Evolutionary conservation across 2,329 filamentous ascomycete species (phyloP), one percentile per base, ranked within the genome.

Genomic region (Drechslera avenae): DNA sequence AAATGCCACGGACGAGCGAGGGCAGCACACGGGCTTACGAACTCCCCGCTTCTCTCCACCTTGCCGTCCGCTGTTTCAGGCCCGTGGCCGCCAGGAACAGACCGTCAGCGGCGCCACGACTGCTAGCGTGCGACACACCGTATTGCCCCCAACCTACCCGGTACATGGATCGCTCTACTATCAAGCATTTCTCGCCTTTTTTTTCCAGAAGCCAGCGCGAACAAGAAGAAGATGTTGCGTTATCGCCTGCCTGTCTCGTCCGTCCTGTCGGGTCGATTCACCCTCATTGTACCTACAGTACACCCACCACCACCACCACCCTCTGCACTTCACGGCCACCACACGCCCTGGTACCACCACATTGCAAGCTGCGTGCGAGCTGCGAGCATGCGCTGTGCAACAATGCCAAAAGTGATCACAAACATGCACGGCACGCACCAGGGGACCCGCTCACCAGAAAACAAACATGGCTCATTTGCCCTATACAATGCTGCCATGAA

Each of bases 21-120:
- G 23, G 17, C 36, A 35, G 21, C 19, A 30, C 5, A 54, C 61
- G 50, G 36, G 40, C 36, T 18, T 41, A 35, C 41, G 43, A 41
- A 39, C 52, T 53, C 56, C 51, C 57, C 54, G 60, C 60, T 55
- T 30, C 48, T 55, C 55, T 52, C 57, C 54, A 54, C 52, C 50
- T 50, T 49, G 50, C 52, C 54, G 51, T 54, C 62, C 57, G 56
- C 55, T 52, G 63, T 66, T 68, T 68, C 66, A 67, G 56, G 54
- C 40, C 49, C 39, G 42, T 28, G 48, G 52, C 49, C 51, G 50
- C 44, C 51, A 60, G 48, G 54, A 39, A 57, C 59, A 58, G 36
- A 43, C 50, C 37, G 42, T 46, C 50, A 54, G 54, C 40, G 50
- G 47, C 34, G 47, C 50, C 42, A 30, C 40, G 47, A 19, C 16